phyloP scores from a whole-genome alignment of 805 yeast genomes.

The Saturnispora besseyi region DNA sequence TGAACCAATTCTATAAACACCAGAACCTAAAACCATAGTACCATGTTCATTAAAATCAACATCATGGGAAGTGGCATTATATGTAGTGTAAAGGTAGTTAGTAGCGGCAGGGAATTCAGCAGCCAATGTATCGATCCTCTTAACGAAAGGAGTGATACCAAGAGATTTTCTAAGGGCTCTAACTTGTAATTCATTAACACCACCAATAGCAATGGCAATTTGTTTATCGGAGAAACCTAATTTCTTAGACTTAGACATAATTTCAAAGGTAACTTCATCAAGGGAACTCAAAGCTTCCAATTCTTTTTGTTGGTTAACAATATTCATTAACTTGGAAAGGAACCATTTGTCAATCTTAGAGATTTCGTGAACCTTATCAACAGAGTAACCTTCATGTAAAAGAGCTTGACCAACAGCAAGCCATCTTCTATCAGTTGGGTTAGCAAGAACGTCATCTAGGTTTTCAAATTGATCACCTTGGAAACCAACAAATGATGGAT shows the following conservation, averaged over 20 bases:
- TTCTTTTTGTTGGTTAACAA: slow-evolving; percentile 81
- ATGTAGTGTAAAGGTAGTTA: slow-evolving; percentile 91
- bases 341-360: slow-evolving; percentile 96
- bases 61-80: slow-evolving; percentile 83
- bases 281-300: slow-evolving; percentile 57
- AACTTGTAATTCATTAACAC: slow-evolving; percentile 63
- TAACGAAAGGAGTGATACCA: slow-evolving; percentile 85
- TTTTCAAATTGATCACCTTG: slow-evolving; percentile 77
- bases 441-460: slow-evolving; percentile 65
- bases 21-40: slow-evolving; percentile 92
- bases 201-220: slow-evolving; percentile 67
- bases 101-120: slow-evolving; percentile 99
- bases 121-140: slow-evolving; percentile 94
- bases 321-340: slow-evolving; percentile 83
- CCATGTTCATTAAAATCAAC: slow-evolving; percentile 85
- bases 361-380: slow-evolving; percentile 85
- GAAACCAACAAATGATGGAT: slow-evolving; percentile 83
- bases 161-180: slow-evolving; percentile 72
- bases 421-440: slow-evolving; percentile 96
- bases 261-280: slow-evolving; percentile 53
- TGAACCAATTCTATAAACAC: slow-evolving; percentile 98
- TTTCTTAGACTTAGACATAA: slow-evolving; percentile 75
- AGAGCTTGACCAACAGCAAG: slow-evolving; percentile 97
- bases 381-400: slow-evolving; percentile 81
- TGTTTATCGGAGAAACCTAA: slow-evolving; percentile 94